phyloP scores from a whole-genome alignment of 1,284 basidiomycete genomes.

The Anthracocystis walkeri region DNA sequence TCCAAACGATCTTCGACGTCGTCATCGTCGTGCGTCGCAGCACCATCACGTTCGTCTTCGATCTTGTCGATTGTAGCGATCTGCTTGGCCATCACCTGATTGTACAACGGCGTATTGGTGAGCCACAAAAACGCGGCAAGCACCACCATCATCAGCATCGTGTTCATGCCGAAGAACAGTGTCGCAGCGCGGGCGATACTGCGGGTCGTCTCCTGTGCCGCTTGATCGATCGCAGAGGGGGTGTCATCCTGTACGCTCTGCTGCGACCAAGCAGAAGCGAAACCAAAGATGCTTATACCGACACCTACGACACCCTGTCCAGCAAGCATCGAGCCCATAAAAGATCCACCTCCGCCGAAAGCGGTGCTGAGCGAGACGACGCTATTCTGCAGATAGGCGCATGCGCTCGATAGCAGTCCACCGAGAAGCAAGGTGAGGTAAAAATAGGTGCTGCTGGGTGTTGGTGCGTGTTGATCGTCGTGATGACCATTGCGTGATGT shows the following conservation, averaged over 20 bases:
- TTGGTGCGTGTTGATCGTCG: neutral
- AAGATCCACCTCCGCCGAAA: slow-evolving; percentile 50
- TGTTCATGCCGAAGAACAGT: slow-evolving; percentile 52
- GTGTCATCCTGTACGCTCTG: slow-evolving; percentile 1
- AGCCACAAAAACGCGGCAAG: slow-evolving; percentile 47
- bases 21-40: slow-evolving; percentile 10
- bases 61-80: slow-evolving; percentile 47
- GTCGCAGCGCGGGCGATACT: slow-evolving; percentile 50
- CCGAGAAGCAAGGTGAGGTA: slow-evolving; percentile 50
- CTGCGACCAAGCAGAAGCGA: slow-evolving; percentile 56
- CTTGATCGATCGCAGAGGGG: slow-evolving; percentile 7
- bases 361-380: slow-evolving; percentile 61
- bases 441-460: slow-evolving; percentile 31
- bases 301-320: slow-evolving; percentile 62
- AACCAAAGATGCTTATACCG: slow-evolving; percentile 56
- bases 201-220: slow-evolving; percentile 27
- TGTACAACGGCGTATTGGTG: slow-evolving; percentile 37
- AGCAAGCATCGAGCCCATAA: slow-evolving; percentile 64
- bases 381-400: slow-evolving; percentile 62
- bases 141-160: slow-evolving; percentile 42
- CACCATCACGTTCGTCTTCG: slow-evolving; percentile 24
- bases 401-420: slow-evolving; percentile 49
- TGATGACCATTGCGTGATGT: slow-evolving; percentile 6
- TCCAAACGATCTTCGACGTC: slow-evolving; percentile 23
- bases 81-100: slow-evolving; percentile 53